phyloP scores from a whole-genome alignment of 2,329 filamentous ascomycete genomes.

The Samsoniella hepiali region DNA sequence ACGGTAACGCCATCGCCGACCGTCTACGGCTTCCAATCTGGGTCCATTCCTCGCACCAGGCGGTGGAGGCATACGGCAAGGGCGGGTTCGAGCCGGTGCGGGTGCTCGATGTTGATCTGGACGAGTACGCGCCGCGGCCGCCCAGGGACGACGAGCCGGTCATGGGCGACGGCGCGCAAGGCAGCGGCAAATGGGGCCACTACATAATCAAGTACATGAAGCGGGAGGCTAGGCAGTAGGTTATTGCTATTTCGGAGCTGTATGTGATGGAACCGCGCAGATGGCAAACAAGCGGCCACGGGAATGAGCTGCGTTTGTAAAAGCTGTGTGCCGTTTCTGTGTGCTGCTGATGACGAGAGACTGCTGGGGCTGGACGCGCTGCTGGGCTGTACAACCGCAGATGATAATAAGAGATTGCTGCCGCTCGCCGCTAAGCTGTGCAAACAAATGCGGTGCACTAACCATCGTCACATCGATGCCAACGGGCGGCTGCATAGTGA shows the following conservation, averaged over 20 bases:
- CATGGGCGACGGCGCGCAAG: slow-evolving; percentile 15
- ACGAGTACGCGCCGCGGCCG: slow-evolving; percentile 20
- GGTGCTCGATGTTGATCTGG: slow-evolving; percentile 17
- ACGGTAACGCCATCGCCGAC: slow-evolving; percentile 19
- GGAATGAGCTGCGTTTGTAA: no score
- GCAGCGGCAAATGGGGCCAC: slow-evolving; percentile 18
- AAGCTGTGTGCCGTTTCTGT: no score
- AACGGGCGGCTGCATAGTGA: neutral
- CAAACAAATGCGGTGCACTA: no score
- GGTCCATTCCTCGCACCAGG: slow-evolving; percentile 21
- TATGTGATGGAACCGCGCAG: no score
- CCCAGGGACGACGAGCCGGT: slow-evolving; percentile 17
- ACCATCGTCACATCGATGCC: neutral
- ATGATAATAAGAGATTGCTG: no score
- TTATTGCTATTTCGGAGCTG: neutral
- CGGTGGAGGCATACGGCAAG: slow-evolving; percentile 18
- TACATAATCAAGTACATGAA: slow-evolving; percentile 20
- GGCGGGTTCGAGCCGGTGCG: slow-evolving; percentile 16
- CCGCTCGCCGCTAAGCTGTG: no score
- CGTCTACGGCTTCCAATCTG: slow-evolving; percentile 11
- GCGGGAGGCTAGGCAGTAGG: neutral
- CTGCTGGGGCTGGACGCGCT: no score
- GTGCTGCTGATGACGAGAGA: no score
- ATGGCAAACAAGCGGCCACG: no score
- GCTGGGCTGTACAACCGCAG: no score